These are phyloP conservation scores for Triticum turgidum DNA, from an alignment of 176 grass and related monocot genomes.

Conservation along the genomic window DNA sequence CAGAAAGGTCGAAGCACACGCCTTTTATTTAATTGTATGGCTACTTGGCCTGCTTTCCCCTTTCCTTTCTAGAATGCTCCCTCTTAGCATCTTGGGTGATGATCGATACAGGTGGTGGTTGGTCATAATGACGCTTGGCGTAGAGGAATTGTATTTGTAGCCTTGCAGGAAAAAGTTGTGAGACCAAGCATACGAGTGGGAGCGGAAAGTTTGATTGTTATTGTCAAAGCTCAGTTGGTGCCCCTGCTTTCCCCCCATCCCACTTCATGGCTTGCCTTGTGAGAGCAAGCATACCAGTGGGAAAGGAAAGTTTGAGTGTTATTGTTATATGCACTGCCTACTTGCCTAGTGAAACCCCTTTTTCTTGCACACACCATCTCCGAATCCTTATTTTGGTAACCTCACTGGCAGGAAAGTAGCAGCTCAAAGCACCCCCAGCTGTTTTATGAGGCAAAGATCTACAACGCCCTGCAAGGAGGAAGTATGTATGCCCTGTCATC, in stretches of 20 bases:
- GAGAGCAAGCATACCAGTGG: too few species aligned
- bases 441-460: slow-evolving; percentile 81
- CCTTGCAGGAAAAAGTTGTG: not conserved
- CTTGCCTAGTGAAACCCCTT: not conserved
- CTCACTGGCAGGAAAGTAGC: slow-evolving; percentile 51
- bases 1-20: not conserved
- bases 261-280: not conserved
- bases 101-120: not conserved
- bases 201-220: not conserved
- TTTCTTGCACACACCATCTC: not conserved
- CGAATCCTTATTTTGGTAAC: slow-evolving; percentile 5
- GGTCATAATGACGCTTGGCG: slow-evolving; percentile 21
- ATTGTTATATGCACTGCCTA: not conserved
- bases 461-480: slow-evolving; percentile 65
- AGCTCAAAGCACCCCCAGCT: slow-evolving; percentile 69
- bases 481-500: slow-evolving; percentile 36
- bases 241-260: not conserved
- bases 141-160: slow-evolving; percentile 3
- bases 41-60: not conserved
- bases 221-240: slow-evolving; percentile 4
- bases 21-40: not conserved
- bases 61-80: not conserved
- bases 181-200: not conserved
- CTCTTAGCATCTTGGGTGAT: not conserved
- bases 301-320: too few species aligned